Evolutionary conservation across 2,329 filamentous ascomycete genomes (phyloP).

Genomic region (Aspergillus transmontanensis): DNA sequence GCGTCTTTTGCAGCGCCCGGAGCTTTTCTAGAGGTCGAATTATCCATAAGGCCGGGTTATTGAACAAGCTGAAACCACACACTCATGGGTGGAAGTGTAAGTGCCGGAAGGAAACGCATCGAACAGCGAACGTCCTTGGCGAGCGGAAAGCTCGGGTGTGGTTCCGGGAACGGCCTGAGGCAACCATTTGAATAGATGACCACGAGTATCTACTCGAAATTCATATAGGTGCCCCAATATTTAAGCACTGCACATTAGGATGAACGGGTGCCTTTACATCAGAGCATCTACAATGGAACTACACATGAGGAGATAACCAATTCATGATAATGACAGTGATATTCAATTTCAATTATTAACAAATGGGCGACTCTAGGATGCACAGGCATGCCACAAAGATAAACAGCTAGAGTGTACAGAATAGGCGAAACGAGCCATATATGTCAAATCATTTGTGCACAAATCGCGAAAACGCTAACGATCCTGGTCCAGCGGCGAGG

Average conservation of each 20-base stretch:
- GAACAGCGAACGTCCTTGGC: not conserved
- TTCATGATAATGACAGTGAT: not conserved
- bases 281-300: no score
- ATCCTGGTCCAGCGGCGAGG: no score
- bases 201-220: no score
- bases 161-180: constrained; percentile 3
- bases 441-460: not conserved
- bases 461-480: no score
- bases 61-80: not conserved
- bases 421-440: not conserved
- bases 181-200: not conserved
- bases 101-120: not conserved
- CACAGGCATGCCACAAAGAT: not conserved
- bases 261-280: no score
- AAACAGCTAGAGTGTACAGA: not conserved
- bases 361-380: not conserved
- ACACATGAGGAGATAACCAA: no score
- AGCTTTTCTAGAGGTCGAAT: not conserved
- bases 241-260: no score
- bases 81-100: not conserved
- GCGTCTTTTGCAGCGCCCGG: not conserved
- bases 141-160: not conserved
- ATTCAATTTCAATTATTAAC: not conserved
- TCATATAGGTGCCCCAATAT: no score
- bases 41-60: constrained; percentile 1